Base-by-base conservation (phyloP, 2,329 filamentous ascomycete genomes). In the Elsinoe necatrix region DNA sequence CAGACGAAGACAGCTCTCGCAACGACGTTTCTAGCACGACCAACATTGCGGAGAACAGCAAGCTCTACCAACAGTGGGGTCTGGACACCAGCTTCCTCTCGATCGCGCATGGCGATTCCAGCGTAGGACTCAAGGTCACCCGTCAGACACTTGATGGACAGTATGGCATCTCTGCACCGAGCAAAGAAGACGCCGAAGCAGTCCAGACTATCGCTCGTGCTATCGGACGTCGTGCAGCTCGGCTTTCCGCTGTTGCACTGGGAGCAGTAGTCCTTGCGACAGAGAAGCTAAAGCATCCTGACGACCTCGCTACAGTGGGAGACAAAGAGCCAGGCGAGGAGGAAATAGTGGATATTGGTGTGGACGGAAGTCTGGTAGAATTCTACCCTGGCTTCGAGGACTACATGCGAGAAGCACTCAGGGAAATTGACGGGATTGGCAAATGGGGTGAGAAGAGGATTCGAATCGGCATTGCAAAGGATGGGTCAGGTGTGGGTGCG, bases 401-500 rank as follows among this genome's bases (percentile, higher is more conserved):
- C 57, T 87, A 93, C 76, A 86, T 97, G 61, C 82, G 91, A 60
- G 87, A 95, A 67, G 88, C 88, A 5, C 77, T 97, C 58, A 76
- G 83, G 51, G 83, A 82, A 57, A 83, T 95, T 55, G 80, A 89
- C 14, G 83, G 86, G 60, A 87, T 97, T 64, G 92, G 92, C 3
- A 74, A 77, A 45, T 76, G 80, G 57, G 90, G 91, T 9, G 90
- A 95, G 62, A 86, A 87, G 73, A 87, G 84, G 72, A 87, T 98
- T 62, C 81, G 89, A 57, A 96, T 98, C 66, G 93, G 92, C 20
- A 93, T 97, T 66, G 93, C 93, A 60, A 96, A 95, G 78, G 93
- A 98, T 69, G 93, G 93, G 48, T 93, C 87, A 61, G 93, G 89
- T 61, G 88, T 95, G n/a, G 93, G 93, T 55, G 93, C 93, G 2